Percentiles rank a stretch among this genome's conserved stretches.
Conservation (phyloP, 768 basidiomycete genomes). For the Pleurotus tuoliensis region DNA sequence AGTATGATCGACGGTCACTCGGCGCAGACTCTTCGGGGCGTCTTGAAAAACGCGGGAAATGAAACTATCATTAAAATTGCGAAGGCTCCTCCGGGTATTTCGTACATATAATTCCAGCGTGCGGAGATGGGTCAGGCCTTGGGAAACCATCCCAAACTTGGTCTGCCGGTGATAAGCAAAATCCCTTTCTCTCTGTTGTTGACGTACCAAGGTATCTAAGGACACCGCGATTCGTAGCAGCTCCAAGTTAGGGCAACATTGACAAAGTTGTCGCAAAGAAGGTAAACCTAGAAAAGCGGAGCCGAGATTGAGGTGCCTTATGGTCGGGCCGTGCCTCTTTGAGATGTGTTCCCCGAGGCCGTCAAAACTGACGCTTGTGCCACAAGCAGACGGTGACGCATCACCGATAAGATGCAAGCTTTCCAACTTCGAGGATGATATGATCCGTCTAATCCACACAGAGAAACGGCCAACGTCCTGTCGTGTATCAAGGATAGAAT, state of each 20-base stretch:
- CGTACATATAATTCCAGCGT: not conserved
- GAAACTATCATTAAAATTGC: not conserved
- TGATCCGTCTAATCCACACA: conserved; percentile 32
- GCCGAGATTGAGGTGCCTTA: conserved; percentile 25
- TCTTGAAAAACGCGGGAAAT: not conserved
- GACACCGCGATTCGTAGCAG: conserved; percentile 1
- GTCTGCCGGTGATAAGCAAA: not conserved
- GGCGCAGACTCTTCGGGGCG: not conserved
- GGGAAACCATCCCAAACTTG: not conserved
- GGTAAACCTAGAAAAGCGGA: conserved; percentile 20
- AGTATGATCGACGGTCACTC: not conserved
- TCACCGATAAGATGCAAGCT: conserved; percentile 18
- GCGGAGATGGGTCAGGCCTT: not conserved
- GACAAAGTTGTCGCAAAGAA: conserved; percentile 15
- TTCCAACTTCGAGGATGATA: conserved; percentile 26
- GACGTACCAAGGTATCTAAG: not conserved
- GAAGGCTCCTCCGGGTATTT: not conserved
- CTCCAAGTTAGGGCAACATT: conserved; percentile 18
- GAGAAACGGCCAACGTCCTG: conserved; percentile 24
- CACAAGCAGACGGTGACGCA: not conserved
- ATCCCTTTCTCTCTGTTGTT: not conserved
- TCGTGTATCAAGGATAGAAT: conserved; percentile 15
- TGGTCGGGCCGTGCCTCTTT: conserved; percentile 21
- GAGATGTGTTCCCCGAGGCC: conserved; percentile 31
- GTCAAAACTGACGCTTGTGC: conserved; percentile 23